These are phyloP conservation scores for Leccinum subgranulosum DNA, from an alignment of 768 basidiomycete genomes.

Conservation along the genomic window DNA sequence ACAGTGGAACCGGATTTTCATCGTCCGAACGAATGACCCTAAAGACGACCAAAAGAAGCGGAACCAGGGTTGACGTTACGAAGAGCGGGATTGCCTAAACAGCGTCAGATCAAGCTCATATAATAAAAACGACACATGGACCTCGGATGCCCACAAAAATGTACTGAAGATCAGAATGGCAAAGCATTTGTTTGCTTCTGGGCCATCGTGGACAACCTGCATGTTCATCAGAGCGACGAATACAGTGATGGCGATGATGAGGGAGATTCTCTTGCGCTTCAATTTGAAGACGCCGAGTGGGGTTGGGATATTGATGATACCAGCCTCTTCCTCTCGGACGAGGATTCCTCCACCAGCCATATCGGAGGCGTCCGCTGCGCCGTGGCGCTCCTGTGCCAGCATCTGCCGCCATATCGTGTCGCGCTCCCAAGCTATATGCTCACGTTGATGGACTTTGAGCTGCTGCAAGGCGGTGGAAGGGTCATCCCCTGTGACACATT, in stretches of 20 bases:
- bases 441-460: slow-evolving; percentile 84
- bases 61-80: too few relatives aligned
- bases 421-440: slow-evolving; percentile 95
- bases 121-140: too few relatives aligned
- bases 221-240: slow-evolving; percentile 62
- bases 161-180: slow-evolving; percentile 90
- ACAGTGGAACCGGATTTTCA: too few relatives aligned
- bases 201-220: slow-evolving; percentile 49
- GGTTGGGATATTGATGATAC: slow-evolving; percentile 47
- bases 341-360: slow-evolving; percentile 40
- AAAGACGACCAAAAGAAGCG: too few relatives aligned
- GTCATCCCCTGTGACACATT: slow-evolving; percentile 81
- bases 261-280: slow-evolving; percentile 58
- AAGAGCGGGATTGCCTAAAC: too few relatives aligned
- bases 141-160: slow-evolving; percentile 96
- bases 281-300: slow-evolving; percentile 66
- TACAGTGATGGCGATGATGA: slow-evolving; percentile 49
- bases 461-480: slow-evolving; percentile 69
- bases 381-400: slow-evolving; percentile 79
- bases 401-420: slow-evolving; percentile 98
- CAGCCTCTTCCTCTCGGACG: slow-evolving; percentile 39
- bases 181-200: slow-evolving; percentile 83
- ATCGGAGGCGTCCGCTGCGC: slow-evolving; percentile 36
- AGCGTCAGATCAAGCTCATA: too few relatives aligned
- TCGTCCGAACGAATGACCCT: too few relatives aligned